Conservation (phyloP, 2,329 filamentous ascomycete species). For the Cytospora mali region DNA sequence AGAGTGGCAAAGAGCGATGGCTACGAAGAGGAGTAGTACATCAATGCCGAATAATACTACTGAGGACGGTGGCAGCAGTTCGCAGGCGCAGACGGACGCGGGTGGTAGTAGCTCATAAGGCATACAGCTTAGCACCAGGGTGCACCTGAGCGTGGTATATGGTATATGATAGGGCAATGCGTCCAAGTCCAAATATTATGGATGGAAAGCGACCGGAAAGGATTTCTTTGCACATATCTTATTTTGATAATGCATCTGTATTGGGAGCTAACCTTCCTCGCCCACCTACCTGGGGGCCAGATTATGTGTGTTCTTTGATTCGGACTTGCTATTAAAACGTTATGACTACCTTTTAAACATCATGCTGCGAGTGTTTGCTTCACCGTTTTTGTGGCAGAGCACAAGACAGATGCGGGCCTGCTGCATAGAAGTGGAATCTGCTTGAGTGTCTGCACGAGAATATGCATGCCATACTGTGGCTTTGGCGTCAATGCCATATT, state of each 20-base stretch:
- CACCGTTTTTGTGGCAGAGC: neutral
- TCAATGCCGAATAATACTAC: slow-evolving; percentile 16
- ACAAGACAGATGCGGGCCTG: neutral
- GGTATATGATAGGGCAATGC: slow-evolving; percentile 5
- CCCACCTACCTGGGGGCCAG: no score
- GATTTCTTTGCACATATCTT: neutral
- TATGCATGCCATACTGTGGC: neutral
- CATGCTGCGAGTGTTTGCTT: neutral
- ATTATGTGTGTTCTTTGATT: neutral
- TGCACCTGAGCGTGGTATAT: neutral
- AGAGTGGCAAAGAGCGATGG: slow-evolving; percentile 76
- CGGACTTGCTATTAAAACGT: neutral
- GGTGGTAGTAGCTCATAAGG: slow-evolving; percentile 22
- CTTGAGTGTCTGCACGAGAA: neutral
- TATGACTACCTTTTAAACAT: neutral
- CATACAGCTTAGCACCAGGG: neutral
- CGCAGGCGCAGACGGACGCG: slow-evolving; percentile 26
- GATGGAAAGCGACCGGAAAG: neutral
- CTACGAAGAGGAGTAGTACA: slow-evolving; percentile 49
- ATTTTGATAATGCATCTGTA: neutral
- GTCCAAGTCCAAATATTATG: neutral
- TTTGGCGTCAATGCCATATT: neutral
- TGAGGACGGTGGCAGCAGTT: slow-evolving; percentile 22
- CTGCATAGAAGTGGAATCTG: neutral
- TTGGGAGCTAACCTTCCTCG: no score